These are phyloP conservation scores for Boletus subparvulus DNA, from an alignment of 768 basidiomycete species.

Conservation along the genomic window DNA sequence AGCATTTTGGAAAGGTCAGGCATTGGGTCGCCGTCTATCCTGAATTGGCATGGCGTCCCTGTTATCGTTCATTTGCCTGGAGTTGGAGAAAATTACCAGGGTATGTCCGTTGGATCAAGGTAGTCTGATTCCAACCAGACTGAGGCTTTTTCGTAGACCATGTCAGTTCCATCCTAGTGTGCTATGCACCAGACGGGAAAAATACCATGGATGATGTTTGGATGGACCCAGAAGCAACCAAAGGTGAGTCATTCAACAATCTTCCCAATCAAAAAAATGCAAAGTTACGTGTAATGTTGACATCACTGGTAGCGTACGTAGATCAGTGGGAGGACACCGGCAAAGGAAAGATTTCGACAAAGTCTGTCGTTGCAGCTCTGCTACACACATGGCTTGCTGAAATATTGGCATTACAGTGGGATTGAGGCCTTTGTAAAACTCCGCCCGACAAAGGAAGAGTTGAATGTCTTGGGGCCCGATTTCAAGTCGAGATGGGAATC, in stretches of 20 bases:
- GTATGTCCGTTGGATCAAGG: neutral
- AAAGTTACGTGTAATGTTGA: neutral
- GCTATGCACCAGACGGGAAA: neutral
- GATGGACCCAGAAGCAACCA: neutral
- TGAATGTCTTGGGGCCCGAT: constrained; percentile 44
- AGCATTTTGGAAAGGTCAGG: constrained; percentile 9
- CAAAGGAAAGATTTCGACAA: constrained; percentile 51
- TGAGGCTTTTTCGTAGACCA: neutral
- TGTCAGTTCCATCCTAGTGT: neutral
- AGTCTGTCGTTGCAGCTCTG: constrained; percentile 35
- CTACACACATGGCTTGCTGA: neutral
- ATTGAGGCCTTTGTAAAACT: constrained; percentile 55
- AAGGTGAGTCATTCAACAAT: neutral
- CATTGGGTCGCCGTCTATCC: neutral
- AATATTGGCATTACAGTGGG: constrained; percentile 36
- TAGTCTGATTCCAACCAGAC: neutral
- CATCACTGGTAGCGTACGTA: constrained; percentile 22
- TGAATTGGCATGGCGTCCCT: neutral
- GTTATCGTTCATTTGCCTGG: constrained; percentile 1
- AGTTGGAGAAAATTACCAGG: constrained; percentile 5
- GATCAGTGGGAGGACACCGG: constrained; percentile 38
- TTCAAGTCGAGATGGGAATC: constrained; percentile 30
- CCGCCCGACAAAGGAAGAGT: constrained; percentile 49
- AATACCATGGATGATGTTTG: constrained; percentile 1
- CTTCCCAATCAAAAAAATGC: no score